Evolutionary conservation across 1,139 yeast genomes (phyloP), one percentile per base, ranked within the genome.

Genomic region (Taphrina flavorubra): DNA sequence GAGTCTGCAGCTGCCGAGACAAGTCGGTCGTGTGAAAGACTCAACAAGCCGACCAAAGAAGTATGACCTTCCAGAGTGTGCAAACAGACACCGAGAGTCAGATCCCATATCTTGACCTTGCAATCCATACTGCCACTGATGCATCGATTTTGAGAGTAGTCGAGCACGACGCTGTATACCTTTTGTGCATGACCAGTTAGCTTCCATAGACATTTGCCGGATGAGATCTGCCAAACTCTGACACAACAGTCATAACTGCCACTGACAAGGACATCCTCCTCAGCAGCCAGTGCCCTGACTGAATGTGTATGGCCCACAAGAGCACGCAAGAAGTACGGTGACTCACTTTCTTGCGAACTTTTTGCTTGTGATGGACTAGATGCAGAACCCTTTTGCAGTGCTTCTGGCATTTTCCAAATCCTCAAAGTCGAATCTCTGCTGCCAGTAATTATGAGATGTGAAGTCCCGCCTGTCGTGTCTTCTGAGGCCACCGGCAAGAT

Each of bases 1-100:
- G 96, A 86, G 77, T 94, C 99, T 0, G 98, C 98, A 0, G 98
- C 98, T 0, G 97, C 99, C 51, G 96, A 89, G 1, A 94, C 97
- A n/a, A 94, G 81, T 55, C 86, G 87, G 25, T 88, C 87, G 55
- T 89, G 87, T 8, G 91, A 87, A 34, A 92, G 82, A 60, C 90
- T 92, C 44, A 95, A 81, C 31, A 94, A 80, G 0, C 99, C 99
- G 25, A 94, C 99, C 25, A 94, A 80, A 14, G 95, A 90, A 0
- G 91, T 87, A 77, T 94, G 99, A 0, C 97, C 97, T 70, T 86
- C 90, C 51, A 90, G 79, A 0, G 90, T 84, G 68, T 85, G 82
- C 39, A 89, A 76, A 56, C 88, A 81, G 61, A 85, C 83, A 11
- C 97, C 97, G 40, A 88, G 83, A 72, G 84, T 86, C 66, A 92